A percentile compares a stretch with the other conserved stretches of the same genome.
Evolutionary conservation across 768 basidiomycete species (phyloP).

Genomic region (Collybiopsis confluens): DNA sequence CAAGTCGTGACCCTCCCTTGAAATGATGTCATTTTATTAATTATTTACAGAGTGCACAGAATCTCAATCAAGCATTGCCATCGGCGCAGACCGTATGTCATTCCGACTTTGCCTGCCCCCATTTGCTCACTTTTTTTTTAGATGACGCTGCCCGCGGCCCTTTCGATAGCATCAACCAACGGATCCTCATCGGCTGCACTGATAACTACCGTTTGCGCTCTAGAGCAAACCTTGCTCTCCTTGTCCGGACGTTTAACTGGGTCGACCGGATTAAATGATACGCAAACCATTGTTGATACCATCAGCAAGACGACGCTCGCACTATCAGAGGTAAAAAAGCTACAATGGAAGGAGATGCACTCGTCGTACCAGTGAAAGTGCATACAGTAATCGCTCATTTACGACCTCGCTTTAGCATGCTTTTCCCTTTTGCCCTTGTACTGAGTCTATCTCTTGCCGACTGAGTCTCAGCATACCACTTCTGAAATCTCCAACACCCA

Average conservation of each 20-base stretch:
- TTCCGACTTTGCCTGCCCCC: too few species aligned
- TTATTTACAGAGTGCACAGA: background rate
- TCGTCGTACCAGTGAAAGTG: background rate
- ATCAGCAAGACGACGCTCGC: constrained; percentile 64
- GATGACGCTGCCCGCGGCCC: background rate
- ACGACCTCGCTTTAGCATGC: constrained; percentile 19
- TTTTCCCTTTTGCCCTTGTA: constrained; percentile 20
- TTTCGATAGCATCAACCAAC: background rate
- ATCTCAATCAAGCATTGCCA: background rate
- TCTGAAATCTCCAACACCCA: constrained; percentile 77
- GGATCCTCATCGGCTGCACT: constrained; percentile 15
- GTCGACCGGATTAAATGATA: constrained; percentile 37
- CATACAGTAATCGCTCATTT: too few species aligned
- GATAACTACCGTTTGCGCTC: constrained; percentile 36
- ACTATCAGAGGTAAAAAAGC: constrained; percentile 52
- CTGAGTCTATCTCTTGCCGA: constrained; percentile 49
- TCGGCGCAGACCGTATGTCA: background rate
- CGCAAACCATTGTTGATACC: constrained; percentile 59
- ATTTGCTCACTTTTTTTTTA: background rate
- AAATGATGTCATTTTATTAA: background rate
- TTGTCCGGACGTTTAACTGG: constrained; percentile 51
- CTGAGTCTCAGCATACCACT: constrained; percentile 66
- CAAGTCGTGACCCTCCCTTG: too few species aligned
- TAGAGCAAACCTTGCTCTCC: constrained; percentile 48
- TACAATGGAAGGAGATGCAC: constrained; percentile 43